Base-by-base conservation (phyloP, 2,329 filamentous ascomycete species). In the Drechmeria coniospora region DNA sequence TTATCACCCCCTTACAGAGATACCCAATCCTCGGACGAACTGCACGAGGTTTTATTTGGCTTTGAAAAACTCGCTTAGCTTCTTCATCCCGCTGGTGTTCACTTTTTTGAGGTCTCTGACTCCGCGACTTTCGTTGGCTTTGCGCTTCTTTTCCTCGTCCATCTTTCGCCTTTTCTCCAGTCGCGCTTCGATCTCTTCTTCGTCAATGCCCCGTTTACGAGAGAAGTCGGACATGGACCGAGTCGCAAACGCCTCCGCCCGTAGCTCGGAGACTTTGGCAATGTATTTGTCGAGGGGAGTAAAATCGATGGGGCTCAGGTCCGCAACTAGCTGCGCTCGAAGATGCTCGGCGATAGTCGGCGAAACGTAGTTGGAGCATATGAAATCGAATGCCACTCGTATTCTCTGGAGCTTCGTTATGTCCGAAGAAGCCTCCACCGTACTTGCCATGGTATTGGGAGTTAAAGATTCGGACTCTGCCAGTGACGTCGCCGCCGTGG, bases 11-110 rank as follows among this genome's bases (percentile, higher is more conserved):
- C 24, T 32, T 13, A 25, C 30, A 35, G 32, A 49, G 42, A 49
- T 50, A 49, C 46, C 48, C 46, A 42, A 34, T 21, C 26, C 33
- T 34, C n/a, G 37, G 38, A 41, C 24, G 38, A n/a, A 34, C 32
- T 21, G 22, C 21, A 25, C 20, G 14, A 7, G 26, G 25, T 18
- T 24, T 39, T 38, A 42, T 35, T 68, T 69, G 56, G 87, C 92
- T 34, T 73, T 73, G 52, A 98, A 98, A 56, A 98, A 98, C 35
- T 76, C 70, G 47, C 81, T 93, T 68, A 98, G 69, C 61, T 95
- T 98, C 66, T 80, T 90, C 90, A 98, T 98, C 2, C 90, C 90
- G 14, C 57, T 71, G 0, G 79, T 86, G 54, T 95, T 80, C 26
- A 86, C 87, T 57, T 95, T 98, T 50, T 79, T 79, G 44, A 98